Evolutionary conservation across 495 filamentous ascomycete species (phyloP), one percentile per base, ranked within the genome.

Genomic region (Massariosphaeria phaeospora): DNA sequence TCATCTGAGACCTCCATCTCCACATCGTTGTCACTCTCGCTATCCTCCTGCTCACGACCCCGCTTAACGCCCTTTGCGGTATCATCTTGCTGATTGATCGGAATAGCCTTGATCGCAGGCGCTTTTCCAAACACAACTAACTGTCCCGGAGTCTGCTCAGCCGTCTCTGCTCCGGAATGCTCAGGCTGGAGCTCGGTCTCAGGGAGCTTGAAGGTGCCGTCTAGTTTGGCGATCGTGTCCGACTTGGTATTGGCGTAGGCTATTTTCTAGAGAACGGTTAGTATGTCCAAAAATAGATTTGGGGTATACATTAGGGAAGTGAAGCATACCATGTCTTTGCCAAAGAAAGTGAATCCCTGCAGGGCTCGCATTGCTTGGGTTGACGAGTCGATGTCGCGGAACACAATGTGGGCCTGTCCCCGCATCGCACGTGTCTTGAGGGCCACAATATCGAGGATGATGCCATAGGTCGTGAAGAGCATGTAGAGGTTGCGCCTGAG

Each of bases 351-450:
- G 61, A 90, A 87, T 0, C 88, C 89, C 60, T 97, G 84, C 23
- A 95, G 73, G 25, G 86, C 81, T 48, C 91, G 76, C 83, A 97
- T 85, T 1, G 93, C 93, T 64, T 94, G 87, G 26, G 90, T 93
- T 39, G 88, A 89, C 2, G 84, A 79, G 52, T 91, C 84, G 11
- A 91, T 73, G 66, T 99, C 93, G 53, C 86, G 81, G 69, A 88
- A 96, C 2, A 91, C 87, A 40, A 99, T 75, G 66, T 96, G 91
- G 45, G 93, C 94, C 69, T 97, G 93, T 1, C 93, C 93, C 30
- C 94, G 86, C 85, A 95, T 91, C 71, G 89, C 90, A 63, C 74
- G 74, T 0, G 87, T 93, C 70, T 88, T 90, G 63, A 96, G 75
- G 27, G 88, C 85, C 27, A 95, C 86, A n/a, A 99, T 83, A 66